Evolutionary conservation across 306 rosid species (phyloP).

Genomic region (Lathyrus aphaca): DNA sequence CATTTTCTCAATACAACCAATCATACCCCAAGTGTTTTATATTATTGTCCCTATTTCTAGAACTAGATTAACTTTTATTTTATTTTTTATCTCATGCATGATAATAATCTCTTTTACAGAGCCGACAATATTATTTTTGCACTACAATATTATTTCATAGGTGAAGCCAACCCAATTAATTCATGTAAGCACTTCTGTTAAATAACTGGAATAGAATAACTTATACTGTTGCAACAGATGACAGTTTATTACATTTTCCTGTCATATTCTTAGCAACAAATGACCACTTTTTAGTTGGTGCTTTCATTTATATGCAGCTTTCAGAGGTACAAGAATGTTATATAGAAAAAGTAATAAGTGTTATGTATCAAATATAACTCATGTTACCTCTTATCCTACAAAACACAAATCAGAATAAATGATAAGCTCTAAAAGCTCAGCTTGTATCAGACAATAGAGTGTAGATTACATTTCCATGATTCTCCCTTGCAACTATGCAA

Average conservation of each 20-base stretch:
- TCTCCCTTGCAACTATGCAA: neutral
- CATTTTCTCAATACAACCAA: no score
- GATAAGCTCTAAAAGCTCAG: neutral
- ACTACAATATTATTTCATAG: no score
- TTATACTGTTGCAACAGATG: neutral
- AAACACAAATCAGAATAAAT: neutral
- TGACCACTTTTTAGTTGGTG: neutral
- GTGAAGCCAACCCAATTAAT: neutral
- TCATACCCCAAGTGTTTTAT: no score
- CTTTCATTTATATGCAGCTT: neutral
- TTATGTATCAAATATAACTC: neutral
- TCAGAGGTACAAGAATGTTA: neutral
- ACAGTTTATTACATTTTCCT: neutral
- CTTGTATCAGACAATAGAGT: neutral
- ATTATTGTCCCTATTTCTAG: no score
- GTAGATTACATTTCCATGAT: constrained; percentile 12
- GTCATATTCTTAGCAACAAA: no score
- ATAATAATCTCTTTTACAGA: no score
- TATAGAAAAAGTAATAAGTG: neutral
- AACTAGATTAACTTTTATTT: no score
- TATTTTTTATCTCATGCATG: no score
- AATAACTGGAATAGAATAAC: neutral
- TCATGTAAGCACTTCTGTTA: neutral
- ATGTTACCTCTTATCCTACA: neutral
- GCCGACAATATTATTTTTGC: no score